A percentile compares a stretch with the other conserved stretches of the same genome.
phyloP scores from a whole-genome alignment of 108 stramenopile genomes.

The Cylindrotheca closterium region DNA sequence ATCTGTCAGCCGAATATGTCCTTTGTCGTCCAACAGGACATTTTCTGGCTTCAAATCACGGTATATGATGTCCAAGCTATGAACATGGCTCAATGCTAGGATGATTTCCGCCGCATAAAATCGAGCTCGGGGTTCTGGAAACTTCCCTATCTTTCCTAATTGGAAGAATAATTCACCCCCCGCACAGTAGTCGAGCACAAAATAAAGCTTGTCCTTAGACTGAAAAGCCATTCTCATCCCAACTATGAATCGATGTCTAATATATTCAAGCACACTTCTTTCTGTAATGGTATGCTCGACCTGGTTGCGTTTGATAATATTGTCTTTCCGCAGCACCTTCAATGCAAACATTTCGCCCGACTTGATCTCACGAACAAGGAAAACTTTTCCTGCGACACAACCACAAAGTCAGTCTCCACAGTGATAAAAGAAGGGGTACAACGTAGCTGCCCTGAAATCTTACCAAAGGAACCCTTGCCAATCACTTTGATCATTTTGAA shows the following conservation, averaged over 20 bases:
- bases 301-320: conserved; percentile 96
- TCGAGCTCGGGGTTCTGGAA: conserved; percentile 85
- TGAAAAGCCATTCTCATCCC: conserved; percentile 99
- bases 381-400: conserved; percentile 78
- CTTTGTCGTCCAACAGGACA: conserved; percentile 90
- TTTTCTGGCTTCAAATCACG: conserved; percentile 98
- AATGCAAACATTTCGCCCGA: conserved; percentile 88
- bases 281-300: conserved; percentile 99
- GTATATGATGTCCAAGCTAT: conserved; percentile 94
- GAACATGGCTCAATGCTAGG: conserved; percentile 95
- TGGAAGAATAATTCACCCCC: conserved; percentile 99
- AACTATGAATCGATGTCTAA: conserved; percentile 98
- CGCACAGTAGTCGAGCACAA: conserved; percentile 97
- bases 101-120: conserved; percentile 98
- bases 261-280: conserved; percentile 94
- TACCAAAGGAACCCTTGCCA: conserved; percentile 94
- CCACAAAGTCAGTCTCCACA: too few relatives aligned
- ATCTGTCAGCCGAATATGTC: conserved; percentile 97
- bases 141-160: conserved; percentile 92
- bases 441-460: too few relatives aligned
- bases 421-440: too few relatives aligned
- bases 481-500: conserved; percentile 90
- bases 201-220: conserved; percentile 94
- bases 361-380: conserved; percentile 80
- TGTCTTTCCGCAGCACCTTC: conserved; percentile 94